A percentile compares a stretch with the other conserved stretches of the same genome.
Evolutionary conservation across 805 yeast genomes (phyloP).

Genomic region (Pichia thaimueangensis): DNA sequence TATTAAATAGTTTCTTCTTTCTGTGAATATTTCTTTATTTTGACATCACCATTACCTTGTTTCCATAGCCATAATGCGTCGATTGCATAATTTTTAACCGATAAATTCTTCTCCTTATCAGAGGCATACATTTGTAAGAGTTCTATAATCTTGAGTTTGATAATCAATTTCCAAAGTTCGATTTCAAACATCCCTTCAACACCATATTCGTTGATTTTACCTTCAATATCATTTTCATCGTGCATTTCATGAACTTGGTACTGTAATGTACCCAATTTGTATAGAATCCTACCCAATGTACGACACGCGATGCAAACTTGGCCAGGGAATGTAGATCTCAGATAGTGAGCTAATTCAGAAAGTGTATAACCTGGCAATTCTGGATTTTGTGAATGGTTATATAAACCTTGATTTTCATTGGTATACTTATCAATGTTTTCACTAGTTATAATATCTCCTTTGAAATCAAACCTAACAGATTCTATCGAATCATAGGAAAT

Average conservation of each 20-base stretch:
- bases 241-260: conserved; percentile 34
- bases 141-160: conserved; percentile 55
- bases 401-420: conserved; percentile 52
- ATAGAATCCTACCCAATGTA: conserved; percentile 79
- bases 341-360: conserved; percentile 69
- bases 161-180: conserved; percentile 66
- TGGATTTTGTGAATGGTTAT: conserved; percentile 88
- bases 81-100: conserved; percentile 75
- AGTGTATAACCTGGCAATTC: conserved; percentile 89
- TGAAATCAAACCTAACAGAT: conserved; percentile 81
- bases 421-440: conserved; percentile 18
- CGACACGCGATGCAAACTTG: conserved; percentile 85
- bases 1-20: not conserved
- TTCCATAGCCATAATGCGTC: conserved; percentile 92
- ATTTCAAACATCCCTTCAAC: conserved; percentile 40
- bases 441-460: conserved; percentile 61
- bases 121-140: conserved; percentile 62
- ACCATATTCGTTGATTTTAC: conserved; percentile 22
- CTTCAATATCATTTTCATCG: conserved; percentile 30
- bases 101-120: conserved; percentile 53
- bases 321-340: conserved; percentile 73
- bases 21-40: conserved; percentile 12
- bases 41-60: conserved; percentile 40
- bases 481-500: conserved; percentile 48
- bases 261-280: conserved; percentile 62